These are phyloP conservation scores for Penicillium diatomitis DNA, from an alignment of 495 filamentous ascomycete genomes.

Conservation along the genomic window DNA sequence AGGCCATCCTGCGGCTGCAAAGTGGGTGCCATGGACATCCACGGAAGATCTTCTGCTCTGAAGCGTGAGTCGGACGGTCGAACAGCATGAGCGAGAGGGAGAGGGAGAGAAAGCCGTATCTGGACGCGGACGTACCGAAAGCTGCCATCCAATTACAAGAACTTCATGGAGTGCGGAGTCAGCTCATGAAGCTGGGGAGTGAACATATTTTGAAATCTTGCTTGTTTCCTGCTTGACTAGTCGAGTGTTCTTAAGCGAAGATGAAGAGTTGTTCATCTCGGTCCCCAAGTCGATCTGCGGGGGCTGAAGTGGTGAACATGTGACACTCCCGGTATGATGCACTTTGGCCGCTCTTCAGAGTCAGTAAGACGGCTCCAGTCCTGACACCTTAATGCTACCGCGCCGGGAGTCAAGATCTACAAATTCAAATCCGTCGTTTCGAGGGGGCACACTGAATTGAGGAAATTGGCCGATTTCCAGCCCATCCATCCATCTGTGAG, in stretches of 20 bases:
- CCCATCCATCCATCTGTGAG: no score
- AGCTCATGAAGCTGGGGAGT: conserved; percentile 15
- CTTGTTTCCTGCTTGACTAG: not conserved
- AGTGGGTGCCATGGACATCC: conserved; percentile 52
- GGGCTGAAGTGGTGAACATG: conserved; percentile 14
- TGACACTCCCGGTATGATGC: conserved; percentile 13
- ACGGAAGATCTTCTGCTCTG: conserved; percentile 48
- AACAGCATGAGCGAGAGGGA: not conserved
- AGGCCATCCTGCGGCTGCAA: conserved; percentile 28
- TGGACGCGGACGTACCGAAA: conserved; percentile 39
- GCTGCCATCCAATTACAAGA: conserved; percentile 52
- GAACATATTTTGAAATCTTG: conserved; percentile 3
- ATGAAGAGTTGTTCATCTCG: conserved; percentile 10
- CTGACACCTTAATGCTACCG: no score
- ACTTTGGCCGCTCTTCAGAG: not conserved
- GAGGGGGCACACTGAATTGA: no score
- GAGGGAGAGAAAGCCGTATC: not conserved
- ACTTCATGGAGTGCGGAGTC: conserved; percentile 22
- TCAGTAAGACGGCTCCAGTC: no score
- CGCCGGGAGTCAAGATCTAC: no score
- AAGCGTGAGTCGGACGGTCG: conserved; percentile 9
- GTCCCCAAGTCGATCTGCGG: conserved; percentile 18
- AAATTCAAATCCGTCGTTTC: no score
- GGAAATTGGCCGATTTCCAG: no score
- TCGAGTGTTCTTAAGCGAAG: not conserved